A percentile compares a stretch with the other conserved stretches of the same genome.
phyloP scores from a whole-genome alignment of 371 early-diverging fungal species.

The Zychaea mexicana region DNA sequence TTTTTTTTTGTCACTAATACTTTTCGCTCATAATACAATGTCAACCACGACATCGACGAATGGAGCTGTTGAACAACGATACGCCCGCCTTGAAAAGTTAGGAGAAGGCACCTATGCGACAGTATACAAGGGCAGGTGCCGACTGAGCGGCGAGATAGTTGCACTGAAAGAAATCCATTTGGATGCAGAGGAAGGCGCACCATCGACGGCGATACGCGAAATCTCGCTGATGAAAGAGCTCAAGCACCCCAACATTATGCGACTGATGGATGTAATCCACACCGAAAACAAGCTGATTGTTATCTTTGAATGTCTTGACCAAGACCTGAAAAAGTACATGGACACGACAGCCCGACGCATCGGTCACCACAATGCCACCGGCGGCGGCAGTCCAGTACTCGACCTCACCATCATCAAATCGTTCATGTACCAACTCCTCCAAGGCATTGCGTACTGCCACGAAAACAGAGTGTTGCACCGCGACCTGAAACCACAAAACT shows the following conservation, averaged over 20 bases:
- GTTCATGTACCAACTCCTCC: conserved; percentile 88
- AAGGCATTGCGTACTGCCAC: conserved; percentile 95
- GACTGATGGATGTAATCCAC: conserved; percentile 97
- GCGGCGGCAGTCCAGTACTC: conserved; percentile 52
- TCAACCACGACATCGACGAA: conserved; percentile 15
- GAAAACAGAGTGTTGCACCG: conserved; percentile 95
- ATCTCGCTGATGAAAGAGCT: conserved; percentile 96
- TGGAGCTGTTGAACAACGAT: conserved; percentile 53
- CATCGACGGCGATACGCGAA: conserved; percentile 96
- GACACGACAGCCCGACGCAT: conserved; percentile 63
- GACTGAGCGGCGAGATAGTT: conserved; percentile 87
- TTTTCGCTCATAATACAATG: conserved; percentile 12
- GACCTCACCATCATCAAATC: conserved; percentile 71
- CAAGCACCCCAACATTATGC: conserved; percentile 88
- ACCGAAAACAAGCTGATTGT: conserved; percentile 97
- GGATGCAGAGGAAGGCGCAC: conserved; percentile 94
- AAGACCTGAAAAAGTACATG: conserved; percentile 97
- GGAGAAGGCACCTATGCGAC: conserved; percentile 99
- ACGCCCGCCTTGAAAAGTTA: conserved; percentile 88
- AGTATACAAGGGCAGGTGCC: conserved; percentile 97
- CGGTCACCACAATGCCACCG: neutral
- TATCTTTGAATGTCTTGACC: conserved; percentile 98
- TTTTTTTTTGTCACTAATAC: too few relatives aligned
- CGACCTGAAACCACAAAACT: conserved; percentile 96
- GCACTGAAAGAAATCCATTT: conserved; percentile 97